A percentile compares a stretch with the other conserved stretches of the same genome.
phyloP scores from a whole-genome alignment of 768 basidiomycete species.

The Neoboletus subvelutipes region DNA sequence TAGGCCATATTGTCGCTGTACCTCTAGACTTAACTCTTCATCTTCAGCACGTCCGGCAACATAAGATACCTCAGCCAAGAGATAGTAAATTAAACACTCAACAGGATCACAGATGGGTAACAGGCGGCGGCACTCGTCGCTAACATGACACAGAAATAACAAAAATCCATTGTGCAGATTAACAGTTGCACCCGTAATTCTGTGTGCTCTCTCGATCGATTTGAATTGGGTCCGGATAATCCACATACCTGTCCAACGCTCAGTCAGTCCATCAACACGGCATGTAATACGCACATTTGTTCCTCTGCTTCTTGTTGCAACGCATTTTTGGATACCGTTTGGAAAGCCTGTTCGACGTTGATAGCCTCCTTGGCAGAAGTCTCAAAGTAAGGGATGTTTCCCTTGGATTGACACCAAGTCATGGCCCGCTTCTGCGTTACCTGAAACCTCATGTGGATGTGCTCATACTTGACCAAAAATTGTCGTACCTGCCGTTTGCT shows the following conservation, averaged over 20 bases:
- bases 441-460: conserved; percentile 38
- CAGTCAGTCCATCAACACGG: conserved; percentile 11
- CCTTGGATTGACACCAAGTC: conserved; percentile 99
- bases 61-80: conserved; percentile 25
- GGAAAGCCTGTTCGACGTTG: conserved; percentile 99
- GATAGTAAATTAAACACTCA: conserved; percentile 37
- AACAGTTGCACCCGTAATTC: conserved; percentile 92
- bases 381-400: conserved; percentile 99
- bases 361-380: conserved; percentile 99
- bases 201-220: conserved; percentile 92
- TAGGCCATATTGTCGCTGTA: conserved; percentile 16
- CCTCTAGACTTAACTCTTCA: conserved; percentile 1
- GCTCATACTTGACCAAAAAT: not conserved
- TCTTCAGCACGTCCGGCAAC: conserved; percentile 16
- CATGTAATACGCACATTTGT: conserved; percentile 65
- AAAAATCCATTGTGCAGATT: conserved; percentile 33
- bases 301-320: conserved; percentile 96
- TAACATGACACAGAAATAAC: conserved; percentile 24
- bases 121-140: conserved; percentile 27
- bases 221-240: conserved; percentile 98
- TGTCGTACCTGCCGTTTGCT: conserved; percentile 86
- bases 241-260: conserved; percentile 73
- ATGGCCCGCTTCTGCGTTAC: conserved; percentile 99
- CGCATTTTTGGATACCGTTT: conserved; percentile 99
- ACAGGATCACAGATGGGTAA: conserved; percentile 34